These are phyloP conservation scores for Lactifluus rugatus DNA, from an alignment of 768 basidiomycete species.

Conservation along the genomic window DNA sequence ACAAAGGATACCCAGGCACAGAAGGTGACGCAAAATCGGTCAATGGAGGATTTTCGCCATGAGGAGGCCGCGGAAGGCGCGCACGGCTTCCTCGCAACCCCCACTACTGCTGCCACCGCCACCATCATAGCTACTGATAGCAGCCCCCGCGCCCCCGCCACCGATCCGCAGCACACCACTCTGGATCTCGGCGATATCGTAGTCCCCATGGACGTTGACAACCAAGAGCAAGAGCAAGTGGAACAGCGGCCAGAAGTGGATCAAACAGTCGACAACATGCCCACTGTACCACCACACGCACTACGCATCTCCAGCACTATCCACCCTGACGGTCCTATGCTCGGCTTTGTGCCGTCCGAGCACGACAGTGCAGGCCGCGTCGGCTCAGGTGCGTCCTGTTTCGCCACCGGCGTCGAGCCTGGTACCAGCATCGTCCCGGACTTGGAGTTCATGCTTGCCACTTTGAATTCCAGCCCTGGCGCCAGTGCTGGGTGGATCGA, in stretches of 20 bases:
- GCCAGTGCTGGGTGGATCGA: not conserved
- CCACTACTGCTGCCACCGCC: not conserved
- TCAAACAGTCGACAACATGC: not conserved
- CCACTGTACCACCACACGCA: not conserved
- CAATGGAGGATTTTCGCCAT: conserved; percentile 7
- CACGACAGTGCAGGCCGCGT: not conserved
- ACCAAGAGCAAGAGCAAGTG: not conserved
- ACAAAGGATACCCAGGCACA: not conserved
- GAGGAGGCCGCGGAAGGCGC: conserved; percentile 9
- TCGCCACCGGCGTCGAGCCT: not conserved
- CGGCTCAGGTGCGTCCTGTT: not conserved
- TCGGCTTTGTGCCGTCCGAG: conserved; percentile 4
- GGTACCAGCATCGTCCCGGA: not conserved
- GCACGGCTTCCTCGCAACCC: conserved; percentile 12
- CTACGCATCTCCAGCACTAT: not conserved
- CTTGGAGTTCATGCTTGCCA: not conserved
- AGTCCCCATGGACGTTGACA: not conserved
- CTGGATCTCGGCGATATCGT: not conserved
- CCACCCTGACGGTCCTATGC: conserved; percentile 8
- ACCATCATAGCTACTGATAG: not conserved
- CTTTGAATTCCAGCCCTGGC: not conserved
- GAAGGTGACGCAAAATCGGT: not conserved
- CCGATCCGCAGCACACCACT: not conserved
- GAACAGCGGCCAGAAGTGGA: not conserved
- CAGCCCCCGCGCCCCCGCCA: not conserved